Conservation (phyloP, 176 grass and related monocot genomes). For the Oryza coarctata region DNA sequence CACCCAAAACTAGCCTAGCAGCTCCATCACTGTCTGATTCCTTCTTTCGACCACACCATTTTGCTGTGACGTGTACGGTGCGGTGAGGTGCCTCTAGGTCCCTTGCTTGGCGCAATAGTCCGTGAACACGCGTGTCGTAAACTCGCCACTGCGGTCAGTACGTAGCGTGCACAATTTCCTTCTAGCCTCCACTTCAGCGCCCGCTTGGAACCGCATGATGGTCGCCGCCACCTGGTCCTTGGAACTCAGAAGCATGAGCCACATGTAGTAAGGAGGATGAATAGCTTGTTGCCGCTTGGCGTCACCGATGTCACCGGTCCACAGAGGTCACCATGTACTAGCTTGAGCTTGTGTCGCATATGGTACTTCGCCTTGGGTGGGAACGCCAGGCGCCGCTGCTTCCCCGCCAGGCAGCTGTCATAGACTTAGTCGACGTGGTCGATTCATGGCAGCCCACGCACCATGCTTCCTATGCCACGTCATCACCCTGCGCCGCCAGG, state of each 20-base stretch:
- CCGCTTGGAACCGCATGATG: background rate
- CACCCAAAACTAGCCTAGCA: no score
- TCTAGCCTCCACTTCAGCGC: background rate
- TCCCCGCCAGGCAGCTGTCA: background rate
- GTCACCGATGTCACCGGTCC: background rate
- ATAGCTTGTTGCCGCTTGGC: background rate
- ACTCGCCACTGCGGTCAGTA: no score
- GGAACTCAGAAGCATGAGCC: accelerated
- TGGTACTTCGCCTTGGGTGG: background rate
- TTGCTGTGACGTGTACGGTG: no score
- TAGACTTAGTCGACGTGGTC: background rate
- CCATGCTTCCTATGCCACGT: no score
- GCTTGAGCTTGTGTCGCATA: background rate
- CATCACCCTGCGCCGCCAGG: no score
- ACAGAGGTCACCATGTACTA: background rate
- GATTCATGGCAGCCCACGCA: background rate
- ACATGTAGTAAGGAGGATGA: background rate
- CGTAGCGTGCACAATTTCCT: no score
- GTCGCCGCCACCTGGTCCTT: background rate
- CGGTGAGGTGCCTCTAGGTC: no score
- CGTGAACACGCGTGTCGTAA: no score
- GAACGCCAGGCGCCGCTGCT: background rate
- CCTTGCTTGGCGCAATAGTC: no score
- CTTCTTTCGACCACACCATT: no score
- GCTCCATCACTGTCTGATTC: no score